Evolutionary conservation across 495 filamentous ascomycete genomes (phyloP), one percentile per base, ranked within the genome.

Genomic region (Podospora fimiseda): DNA sequence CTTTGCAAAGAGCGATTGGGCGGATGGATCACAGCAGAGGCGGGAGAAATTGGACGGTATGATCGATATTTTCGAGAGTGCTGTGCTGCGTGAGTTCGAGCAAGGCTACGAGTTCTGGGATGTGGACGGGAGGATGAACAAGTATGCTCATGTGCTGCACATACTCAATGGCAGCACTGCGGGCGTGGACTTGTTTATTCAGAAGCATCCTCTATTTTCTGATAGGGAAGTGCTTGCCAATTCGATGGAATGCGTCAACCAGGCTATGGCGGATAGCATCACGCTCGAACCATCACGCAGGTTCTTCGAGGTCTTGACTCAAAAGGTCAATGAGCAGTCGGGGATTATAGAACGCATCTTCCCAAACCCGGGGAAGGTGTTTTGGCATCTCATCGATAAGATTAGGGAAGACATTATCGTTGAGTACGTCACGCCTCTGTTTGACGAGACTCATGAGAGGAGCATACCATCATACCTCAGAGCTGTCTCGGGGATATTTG

Each of bases 61-160:
- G 74, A 76, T 86, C 40, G 78, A 78, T 21, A 86, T 92, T 58
- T 97, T 99, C 60, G 91, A 97, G 68, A 90, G 84, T 50, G 89
- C 90, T 2, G 91, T 92, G 7, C 69, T 95, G 47, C 79, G 86
- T 47, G 92, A 97, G 67, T 97, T 97, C 61, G 88, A 95, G 65
- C 86, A 87, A 56, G 94, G 88, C 3, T 90, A 90, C 55, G 89
- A 94, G 65, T 82, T 81, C n/a, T 85, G 84, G 64, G 92, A 99
- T 69, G 81, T 94, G 48, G 86, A 95, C 59, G 90, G 88, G 9
- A 77, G 82, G 36, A 95, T 96, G 90, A 81, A 79, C 50, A 80
- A 86, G 66, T 97, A 95, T 70, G 89, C 90, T 9, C 81, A 90
- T 55, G 87, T 97, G 19, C 73, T 98, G 18, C 83, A 82, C 51